phyloP scores from a whole-genome alignment of 768 basidiomycete species.

The Mycena galopus region DNA sequence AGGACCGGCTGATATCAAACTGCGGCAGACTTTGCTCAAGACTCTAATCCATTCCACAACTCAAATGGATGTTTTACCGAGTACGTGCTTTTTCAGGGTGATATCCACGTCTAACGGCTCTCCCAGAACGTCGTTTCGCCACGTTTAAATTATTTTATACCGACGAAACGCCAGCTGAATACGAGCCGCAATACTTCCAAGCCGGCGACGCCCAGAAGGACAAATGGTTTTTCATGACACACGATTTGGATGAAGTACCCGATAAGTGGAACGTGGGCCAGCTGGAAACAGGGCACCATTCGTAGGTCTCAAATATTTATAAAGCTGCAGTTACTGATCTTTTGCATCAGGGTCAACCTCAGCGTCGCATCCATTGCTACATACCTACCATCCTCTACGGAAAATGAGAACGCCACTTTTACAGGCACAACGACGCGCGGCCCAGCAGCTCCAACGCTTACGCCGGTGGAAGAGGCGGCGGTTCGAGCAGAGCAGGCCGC shows the following conservation, averaged over 20 bases:
- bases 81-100: slow-evolving; percentile 55
- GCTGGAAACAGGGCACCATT: slow-evolving; percentile 80
- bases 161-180: slow-evolving; percentile 81
- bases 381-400: slow-evolving; percentile 74
- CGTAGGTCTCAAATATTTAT: slow-evolving; percentile 54
- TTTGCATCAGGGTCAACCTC: slow-evolving; percentile 69
- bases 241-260: slow-evolving; percentile 77
- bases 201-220: slow-evolving; percentile 79
- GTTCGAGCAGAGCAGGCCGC: slow-evolving; percentile 67
- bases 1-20: background rate
- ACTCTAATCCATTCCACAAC: slow-evolving; percentile 83
- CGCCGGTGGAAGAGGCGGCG: slow-evolving; percentile 70
- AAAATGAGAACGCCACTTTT: slow-evolving; percentile 70
- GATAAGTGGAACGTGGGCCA: slow-evolving; percentile 79
- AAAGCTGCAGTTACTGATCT: slow-evolving; percentile 2
- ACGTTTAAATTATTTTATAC: slow-evolving; percentile 92
- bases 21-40: slow-evolving; percentile 75
- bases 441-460: slow-evolving; percentile 53
- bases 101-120: slow-evolving; percentile 11
- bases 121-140: slow-evolving; percentile 82
- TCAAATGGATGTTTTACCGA: slow-evolving; percentile 84
- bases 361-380: slow-evolving; percentile 80
- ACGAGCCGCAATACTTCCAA: slow-evolving; percentile 87
- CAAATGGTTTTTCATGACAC: slow-evolving; percentile 87
- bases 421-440: slow-evolving; percentile 58